Evolutionary conservation across 2,329 filamentous ascomycete species (phyloP), one percentile per base, ranked within the genome.

Genomic region (Scleromitrula shiraiana): DNA sequence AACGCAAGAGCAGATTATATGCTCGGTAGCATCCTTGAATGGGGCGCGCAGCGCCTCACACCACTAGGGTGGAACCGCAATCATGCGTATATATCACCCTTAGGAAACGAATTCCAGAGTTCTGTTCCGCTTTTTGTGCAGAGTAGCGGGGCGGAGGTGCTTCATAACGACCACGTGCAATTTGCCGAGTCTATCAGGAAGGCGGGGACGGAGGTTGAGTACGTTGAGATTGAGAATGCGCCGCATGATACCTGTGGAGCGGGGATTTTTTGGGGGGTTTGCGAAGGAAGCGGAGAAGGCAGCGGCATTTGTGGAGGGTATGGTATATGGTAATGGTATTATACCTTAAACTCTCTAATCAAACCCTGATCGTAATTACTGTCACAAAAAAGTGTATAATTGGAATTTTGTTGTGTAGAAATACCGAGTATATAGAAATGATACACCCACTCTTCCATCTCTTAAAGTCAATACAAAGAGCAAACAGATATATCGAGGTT

Each of bases 221-320:
- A 32, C 5, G 10, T 27, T n/a, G 38, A 14, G 24, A 41, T 41
- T 20, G 24, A 41, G 7, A 41, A 29, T 41, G 38, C 15, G 8
- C 38, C 24, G 19, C 38, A 41, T 19, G 38, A 41, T 41, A 41
- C 24, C 7, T 41, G 26, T 29, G 38, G 38, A 2, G 24, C 38
- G 14, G 38, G 38, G 12, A 29, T 41, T 8, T 26, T 41, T 10
- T 10, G 26, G 8, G 38, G 38, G n/a, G n/a, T 41, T 29, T 19
- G 23, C n/a, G 37, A 41, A 41, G 19, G 38, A 41, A 23, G 38
- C 38, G 27, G 38, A 41, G 12, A 27, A 41, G 17, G 38, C n/a
- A 26, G 38, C 17, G 7, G 17, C n/a, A n/a, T n/a, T n/a, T n/a
- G n/a, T n/a, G n/a, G n/a, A n/a, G n/a, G n/a, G n/a, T n/a, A n/a